A percentile compares a stretch with the other conserved stretches of the same genome.
Evolutionary conservation across 1,284 basidiomycete species (phyloP).

Genomic region (Hortiboletus rubellus): DNA sequence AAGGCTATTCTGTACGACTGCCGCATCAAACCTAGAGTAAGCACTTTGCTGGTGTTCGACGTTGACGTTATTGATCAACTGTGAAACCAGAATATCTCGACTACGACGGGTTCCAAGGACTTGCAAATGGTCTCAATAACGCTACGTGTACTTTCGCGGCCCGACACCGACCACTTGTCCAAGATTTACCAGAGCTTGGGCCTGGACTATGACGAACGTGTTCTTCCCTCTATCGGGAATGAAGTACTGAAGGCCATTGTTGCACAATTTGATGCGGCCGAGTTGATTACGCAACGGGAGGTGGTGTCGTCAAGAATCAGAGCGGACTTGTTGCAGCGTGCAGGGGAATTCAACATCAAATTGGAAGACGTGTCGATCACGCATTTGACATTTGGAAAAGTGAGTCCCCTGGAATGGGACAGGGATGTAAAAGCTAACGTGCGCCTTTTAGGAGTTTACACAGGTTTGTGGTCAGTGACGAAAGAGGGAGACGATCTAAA

Average conservation of each 20-base stretch:
- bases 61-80: slow-evolving; percentile 5
- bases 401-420: slow-evolving; percentile 30
- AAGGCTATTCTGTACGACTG: slow-evolving; percentile 97
- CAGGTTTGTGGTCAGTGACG: slow-evolving; percentile 42
- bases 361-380: slow-evolving; percentile 98
- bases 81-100: slow-evolving; percentile 86
- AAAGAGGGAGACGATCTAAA: slow-evolving; percentile 9
- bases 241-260: slow-evolving; percentile 98
- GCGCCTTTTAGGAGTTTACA: slow-evolving; percentile 67
- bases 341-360: slow-evolving; percentile 94
- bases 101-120: slow-evolving; percentile 95
- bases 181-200: slow-evolving; percentile 96
- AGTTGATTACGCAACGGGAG: slow-evolving; percentile 90
- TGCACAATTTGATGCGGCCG: slow-evolving; percentile 98
- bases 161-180: slow-evolving; percentile 85
- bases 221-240: slow-evolving; percentile 92
- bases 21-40: slow-evolving; percentile 91
- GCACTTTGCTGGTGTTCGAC: slow-evolving; percentile 27
- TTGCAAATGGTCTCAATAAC: slow-evolving; percentile 98
- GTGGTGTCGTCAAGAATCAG: slow-evolving; percentile 93
- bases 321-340: slow-evolving; percentile 89
- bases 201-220: slow-evolving; percentile 96
- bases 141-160: slow-evolving; percentile 92
- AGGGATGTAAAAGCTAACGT: background rate
- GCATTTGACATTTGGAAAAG: slow-evolving; percentile 81